Conservation (phyloP, 768 basidiomycete species). For the Mycena olivaceomarginata region DNA sequence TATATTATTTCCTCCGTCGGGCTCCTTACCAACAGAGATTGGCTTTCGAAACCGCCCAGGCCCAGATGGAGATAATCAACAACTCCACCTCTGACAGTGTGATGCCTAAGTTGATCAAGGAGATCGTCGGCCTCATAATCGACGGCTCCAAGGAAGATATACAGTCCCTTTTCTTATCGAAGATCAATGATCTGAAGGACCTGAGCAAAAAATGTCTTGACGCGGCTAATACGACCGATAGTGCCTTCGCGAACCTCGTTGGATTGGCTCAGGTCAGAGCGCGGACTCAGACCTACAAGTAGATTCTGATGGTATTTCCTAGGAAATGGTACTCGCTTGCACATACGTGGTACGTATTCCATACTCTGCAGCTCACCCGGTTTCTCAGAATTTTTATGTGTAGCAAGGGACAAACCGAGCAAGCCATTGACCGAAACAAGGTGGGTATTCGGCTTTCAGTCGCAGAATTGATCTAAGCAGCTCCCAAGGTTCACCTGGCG, state of each 20-base stretch:
- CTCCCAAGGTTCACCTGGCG: neutral
- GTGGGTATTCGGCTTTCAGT: neutral
- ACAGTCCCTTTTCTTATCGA: neutral
- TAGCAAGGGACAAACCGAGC: slow-evolving; percentile 1
- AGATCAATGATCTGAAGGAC: neutral
- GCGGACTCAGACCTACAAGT: neutral
- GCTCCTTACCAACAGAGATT: neutral
- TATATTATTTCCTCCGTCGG: neutral
- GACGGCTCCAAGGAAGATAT: neutral
- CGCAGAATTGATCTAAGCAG: neutral
- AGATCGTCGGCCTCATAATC: neutral
- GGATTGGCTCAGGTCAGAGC: neutral
- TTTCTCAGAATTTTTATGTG: neutral
- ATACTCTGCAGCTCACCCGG: no score
- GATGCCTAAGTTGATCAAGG: neutral
- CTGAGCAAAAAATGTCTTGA: neutral
- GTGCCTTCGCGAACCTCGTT: neutral
- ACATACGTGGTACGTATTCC: neutral
- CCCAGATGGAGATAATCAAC: neutral
- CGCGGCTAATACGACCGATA: neutral
- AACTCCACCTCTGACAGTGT: neutral
- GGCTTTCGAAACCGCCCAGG: neutral
- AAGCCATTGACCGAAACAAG: neutral
- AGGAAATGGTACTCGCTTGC: slow-evolving; percentile 22
- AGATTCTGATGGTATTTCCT: neutral